Evolutionary conservation across 495 filamentous ascomycete genomes (phyloP).

Genomic region (Aspergillus incahuasiensis): DNA sequence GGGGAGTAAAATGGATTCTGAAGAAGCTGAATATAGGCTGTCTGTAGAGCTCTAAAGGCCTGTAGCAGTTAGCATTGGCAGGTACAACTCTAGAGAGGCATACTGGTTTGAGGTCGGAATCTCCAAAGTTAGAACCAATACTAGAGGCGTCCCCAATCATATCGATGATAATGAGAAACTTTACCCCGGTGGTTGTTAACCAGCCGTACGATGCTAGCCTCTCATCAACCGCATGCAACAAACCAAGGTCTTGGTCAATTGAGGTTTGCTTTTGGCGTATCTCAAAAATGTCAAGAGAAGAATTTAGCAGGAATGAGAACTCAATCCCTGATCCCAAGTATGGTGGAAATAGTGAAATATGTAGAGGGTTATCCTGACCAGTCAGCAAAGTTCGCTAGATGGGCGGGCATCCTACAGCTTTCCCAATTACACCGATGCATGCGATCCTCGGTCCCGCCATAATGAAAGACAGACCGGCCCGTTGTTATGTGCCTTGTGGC

Average conservation of each 20-base stretch:
- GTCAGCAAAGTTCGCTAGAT: slow-evolving; percentile 10
- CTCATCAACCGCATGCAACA: slow-evolving; percentile 90
- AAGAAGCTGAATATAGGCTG: slow-evolving; percentile 79
- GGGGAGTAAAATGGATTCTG: slow-evolving; percentile 95
- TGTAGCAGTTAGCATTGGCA: slow-evolving; percentile 21
- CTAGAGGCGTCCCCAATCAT: slow-evolving; percentile 56
- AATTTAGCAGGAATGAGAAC: slow-evolving; percentile 86
- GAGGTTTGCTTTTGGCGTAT: slow-evolving; percentile 63
- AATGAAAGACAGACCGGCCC: background rate
- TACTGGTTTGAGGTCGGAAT: slow-evolving; percentile 78
- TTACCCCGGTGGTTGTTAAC: slow-evolving; percentile 93
- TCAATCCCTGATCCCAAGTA: slow-evolving; percentile 61
- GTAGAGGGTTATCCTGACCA: slow-evolving; percentile 86
- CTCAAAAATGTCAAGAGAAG: slow-evolving; percentile 90
- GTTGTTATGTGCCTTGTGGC: no score
- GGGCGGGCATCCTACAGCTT: slow-evolving; percentile 56
- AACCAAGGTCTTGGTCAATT: slow-evolving; percentile 78
- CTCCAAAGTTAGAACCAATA: slow-evolving; percentile 55
- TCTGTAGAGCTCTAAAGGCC: slow-evolving; percentile 89
- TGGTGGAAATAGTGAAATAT: slow-evolving; percentile 84
- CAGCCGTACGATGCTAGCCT: slow-evolving; percentile 87
- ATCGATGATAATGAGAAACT: slow-evolving; percentile 84
- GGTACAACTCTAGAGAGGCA: slow-evolving; percentile 18
- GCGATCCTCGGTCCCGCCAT: slow-evolving; percentile 57
- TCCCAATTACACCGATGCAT: slow-evolving; percentile 89